Percentiles rank a stretch among this genome's conserved stretches.
Conservation (phyloP, 176 grass and related monocot genomes). For the Bolboschoenus planiculmis region DNA sequence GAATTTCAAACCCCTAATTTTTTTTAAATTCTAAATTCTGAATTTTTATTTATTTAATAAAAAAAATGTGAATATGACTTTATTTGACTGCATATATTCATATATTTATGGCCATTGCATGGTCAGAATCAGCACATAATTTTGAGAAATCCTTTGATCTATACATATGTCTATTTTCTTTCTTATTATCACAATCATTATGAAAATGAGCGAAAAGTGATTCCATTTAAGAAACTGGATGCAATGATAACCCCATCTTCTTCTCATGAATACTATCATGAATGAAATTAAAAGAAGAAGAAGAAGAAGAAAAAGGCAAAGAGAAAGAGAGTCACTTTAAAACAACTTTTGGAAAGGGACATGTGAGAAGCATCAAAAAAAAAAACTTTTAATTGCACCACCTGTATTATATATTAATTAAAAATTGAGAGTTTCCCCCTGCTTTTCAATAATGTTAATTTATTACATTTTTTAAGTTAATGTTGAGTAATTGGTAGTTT, state of each 20-base stretch:
- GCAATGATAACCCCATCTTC: neutral
- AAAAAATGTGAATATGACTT: too few relatives aligned
- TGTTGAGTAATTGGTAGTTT: neutral
- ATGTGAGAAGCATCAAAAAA: neutral
- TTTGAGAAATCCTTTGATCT: too few relatives aligned
- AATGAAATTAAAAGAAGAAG: neutral
- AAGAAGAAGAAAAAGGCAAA: neutral
- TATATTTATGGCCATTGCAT: too few relatives aligned
- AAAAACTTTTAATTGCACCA: neutral
- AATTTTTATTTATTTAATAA: too few relatives aligned
- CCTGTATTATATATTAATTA: neutral
- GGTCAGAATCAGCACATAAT: too few relatives aligned
- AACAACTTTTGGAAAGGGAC: neutral
- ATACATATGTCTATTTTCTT: too few relatives aligned
- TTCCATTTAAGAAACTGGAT: too few relatives aligned
- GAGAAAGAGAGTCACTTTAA: neutral
- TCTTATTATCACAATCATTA: too few relatives aligned
- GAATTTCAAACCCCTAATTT: too few relatives aligned
- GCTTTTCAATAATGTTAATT: neutral
- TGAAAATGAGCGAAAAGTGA: too few relatives aligned
- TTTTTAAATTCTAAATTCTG: too few relatives aligned
- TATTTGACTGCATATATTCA: too few relatives aligned
- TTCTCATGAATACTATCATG: neutral
- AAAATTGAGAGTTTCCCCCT: neutral
- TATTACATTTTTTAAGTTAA: neutral